phyloP scores from a whole-genome alignment of 2,329 filamentous ascomycete genomes.

The Emericellopsis cladophorae region DNA sequence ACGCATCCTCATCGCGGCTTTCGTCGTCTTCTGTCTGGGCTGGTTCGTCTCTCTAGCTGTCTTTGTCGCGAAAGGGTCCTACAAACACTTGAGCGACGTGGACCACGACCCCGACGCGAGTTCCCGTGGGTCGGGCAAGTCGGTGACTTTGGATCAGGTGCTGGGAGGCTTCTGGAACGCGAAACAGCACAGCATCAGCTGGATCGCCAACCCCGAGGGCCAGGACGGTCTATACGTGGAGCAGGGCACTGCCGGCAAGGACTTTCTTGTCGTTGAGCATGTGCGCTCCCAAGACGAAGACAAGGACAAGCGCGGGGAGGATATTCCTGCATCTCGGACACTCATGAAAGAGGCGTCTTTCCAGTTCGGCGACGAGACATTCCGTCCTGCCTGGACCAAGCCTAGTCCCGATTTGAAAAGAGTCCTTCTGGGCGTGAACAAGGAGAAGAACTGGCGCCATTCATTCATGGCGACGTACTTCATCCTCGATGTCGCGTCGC shows the following conservation, averaged over 20 bases:
- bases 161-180: slow-evolving; percentile 52
- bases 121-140: slow-evolving; percentile 52
- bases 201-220: slow-evolving; percentile 62
- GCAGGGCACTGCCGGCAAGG: slow-evolving; percentile 47
- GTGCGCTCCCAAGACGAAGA: slow-evolving; percentile 35
- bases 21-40: slow-evolving; percentile 46
- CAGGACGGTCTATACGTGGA: slow-evolving; percentile 82
- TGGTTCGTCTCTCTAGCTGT: slow-evolving; percentile 58
- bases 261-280: slow-evolving; percentile 79
- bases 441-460: slow-evolving; percentile 73
- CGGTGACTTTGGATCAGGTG: slow-evolving; percentile 61
- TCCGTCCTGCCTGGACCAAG: slow-evolving; percentile 49
- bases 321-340: slow-evolving; percentile 41
- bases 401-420: slow-evolving; percentile 78
- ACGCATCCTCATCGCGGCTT: slow-evolving; percentile 47
- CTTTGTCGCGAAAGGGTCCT: slow-evolving; percentile 53
- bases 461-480: slow-evolving; percentile 81
- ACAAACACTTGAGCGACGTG: slow-evolving; percentile 48
- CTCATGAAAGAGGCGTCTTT: slow-evolving; percentile 64
- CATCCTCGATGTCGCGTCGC: slow-evolving; percentile 79
- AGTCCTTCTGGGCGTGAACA: slow-evolving; percentile 67
- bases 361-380: slow-evolving; percentile 36
- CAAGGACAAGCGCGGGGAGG: slow-evolving; percentile 7
- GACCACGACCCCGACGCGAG: slow-evolving; percentile 60
- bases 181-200: slow-evolving; percentile 54